These are phyloP conservation scores for Fraxinus americana DNA, from an alignment of 257 asterid genomes.

Conservation along the genomic window DNA sequence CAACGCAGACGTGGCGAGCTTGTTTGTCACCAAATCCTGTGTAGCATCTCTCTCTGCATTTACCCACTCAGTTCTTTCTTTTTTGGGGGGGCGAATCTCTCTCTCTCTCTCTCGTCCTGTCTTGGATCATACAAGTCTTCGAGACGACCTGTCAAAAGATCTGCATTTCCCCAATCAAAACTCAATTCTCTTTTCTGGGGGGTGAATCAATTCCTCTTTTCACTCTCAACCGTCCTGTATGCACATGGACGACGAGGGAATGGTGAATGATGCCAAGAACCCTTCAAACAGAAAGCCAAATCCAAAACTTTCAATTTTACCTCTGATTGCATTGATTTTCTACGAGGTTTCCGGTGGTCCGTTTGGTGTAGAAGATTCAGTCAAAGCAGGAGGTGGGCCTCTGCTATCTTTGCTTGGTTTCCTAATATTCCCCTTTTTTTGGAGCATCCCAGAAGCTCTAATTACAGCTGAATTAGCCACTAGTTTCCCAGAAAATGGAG, in stretches of 20 bases:
- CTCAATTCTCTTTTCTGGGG: neutral
- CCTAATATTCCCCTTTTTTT: conserved; percentile 72
- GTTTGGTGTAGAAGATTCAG: conserved; percentile 90
- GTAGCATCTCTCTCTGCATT: neutral
- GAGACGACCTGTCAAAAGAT: neutral
- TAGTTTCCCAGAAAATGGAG: conserved; percentile 80
- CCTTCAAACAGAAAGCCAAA: conserved; percentile 23
- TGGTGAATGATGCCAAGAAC: conserved; percentile 29
- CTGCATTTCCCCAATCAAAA: neutral
- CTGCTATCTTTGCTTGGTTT: conserved; percentile 73
- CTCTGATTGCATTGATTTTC: conserved; percentile 80
- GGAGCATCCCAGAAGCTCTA: conserved; percentile 93
- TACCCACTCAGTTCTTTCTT: neutral
- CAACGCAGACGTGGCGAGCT: too few species aligned
- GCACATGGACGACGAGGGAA: conserved; percentile 48
- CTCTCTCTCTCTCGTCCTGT: conserved; percentile 11
- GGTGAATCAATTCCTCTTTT: neutral
- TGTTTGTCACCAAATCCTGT: too few species aligned
- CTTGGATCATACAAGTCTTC: neutral
- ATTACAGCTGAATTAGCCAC: conserved; percentile 85
- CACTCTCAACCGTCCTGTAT: conserved; percentile 16
- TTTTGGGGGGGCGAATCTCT: neutral
- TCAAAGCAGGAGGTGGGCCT: conserved; percentile 76
- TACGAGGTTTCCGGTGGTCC: conserved; percentile 96
- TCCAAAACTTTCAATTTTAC: conserved; percentile 69